A percentile compares a stretch with the other conserved stretches of the same genome.
Conservation (phyloP, 164 flowering plant species). For the Tetracentron sinense region DNA sequence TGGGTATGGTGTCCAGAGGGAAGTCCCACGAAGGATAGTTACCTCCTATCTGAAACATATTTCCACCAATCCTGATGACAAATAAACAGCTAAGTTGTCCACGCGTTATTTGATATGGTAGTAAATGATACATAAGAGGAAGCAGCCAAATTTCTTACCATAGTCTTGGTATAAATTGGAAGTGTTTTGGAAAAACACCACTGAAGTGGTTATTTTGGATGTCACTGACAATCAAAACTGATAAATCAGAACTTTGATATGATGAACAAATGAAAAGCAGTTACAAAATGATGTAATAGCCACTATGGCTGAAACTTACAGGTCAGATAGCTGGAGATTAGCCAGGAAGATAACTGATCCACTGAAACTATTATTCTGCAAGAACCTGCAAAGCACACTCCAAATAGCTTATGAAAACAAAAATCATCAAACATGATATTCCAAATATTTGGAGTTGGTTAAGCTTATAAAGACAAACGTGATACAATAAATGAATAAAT, state of each 20-base stretch:
- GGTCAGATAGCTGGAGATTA: conserved; percentile 51
- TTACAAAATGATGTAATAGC: neutral
- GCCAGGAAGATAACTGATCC: conserved; percentile 73
- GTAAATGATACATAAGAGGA: neutral
- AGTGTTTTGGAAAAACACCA: conserved; percentile 64
- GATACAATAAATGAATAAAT: too few relatives aligned
- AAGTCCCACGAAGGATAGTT: conserved; percentile 60
- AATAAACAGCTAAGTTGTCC: neutral
- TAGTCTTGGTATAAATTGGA: conserved; percentile 52
- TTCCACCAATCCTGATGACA: conserved; percentile 61
- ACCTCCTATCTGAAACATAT: conserved; percentile 39
- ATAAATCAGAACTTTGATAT: conserved; percentile 5
- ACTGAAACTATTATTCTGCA: conserved; percentile 68
- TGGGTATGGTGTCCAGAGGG: conserved; percentile 37
- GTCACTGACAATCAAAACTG: conserved; percentile 44
- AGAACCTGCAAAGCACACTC: conserved; percentile 42
- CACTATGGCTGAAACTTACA: conserved; percentile 40
- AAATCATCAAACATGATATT: neutral
- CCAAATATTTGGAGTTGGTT: too few relatives aligned
- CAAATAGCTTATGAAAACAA: neutral
- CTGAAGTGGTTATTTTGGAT: conserved; percentile 73
- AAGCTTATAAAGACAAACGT: too few relatives aligned
- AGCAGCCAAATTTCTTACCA: conserved; percentile 34
- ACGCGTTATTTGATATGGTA: neutral
- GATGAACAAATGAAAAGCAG: neutral